phyloP scores from a whole-genome alignment of 805 yeast species.

The Kodamaea lidongshanica region DNA sequence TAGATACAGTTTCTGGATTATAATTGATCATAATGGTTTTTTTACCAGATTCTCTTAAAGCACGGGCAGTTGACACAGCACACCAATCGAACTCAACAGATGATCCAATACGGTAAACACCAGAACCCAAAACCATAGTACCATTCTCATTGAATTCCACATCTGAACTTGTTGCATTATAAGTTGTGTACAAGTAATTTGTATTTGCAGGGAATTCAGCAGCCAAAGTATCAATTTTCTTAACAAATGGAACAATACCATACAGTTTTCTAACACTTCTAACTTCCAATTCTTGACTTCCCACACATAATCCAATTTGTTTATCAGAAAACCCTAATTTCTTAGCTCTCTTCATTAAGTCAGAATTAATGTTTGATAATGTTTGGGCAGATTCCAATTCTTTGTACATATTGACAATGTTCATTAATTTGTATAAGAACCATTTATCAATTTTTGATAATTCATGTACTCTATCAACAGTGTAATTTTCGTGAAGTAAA shows the following conservation, averaged over 20 bases:
- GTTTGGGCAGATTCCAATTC: constrained; percentile 60
- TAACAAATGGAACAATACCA: constrained; percentile 86
- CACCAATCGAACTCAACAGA: constrained; percentile 99
- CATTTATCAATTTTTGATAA: constrained; percentile 90
- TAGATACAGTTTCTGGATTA: constrained; percentile 97
- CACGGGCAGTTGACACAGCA: constrained; percentile 95
- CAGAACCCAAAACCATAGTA: constrained; percentile 94
- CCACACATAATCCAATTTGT: constrained; percentile 79
- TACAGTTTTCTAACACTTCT: constrained; percentile 74
- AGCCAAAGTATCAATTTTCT: constrained; percentile 94
- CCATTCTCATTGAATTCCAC: constrained; percentile 84
- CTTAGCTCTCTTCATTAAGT: constrained; percentile 72
- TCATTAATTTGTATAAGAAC: constrained; percentile 90
- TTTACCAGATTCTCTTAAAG: constrained; percentile 79
- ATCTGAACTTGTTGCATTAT: constrained; percentile 84
- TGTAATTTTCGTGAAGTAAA: constrained; percentile 78
- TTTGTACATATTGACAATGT: constrained; percentile 84
- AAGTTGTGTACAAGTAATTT: constrained; percentile 91
- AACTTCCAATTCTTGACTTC: constrained; percentile 69
- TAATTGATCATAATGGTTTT: constrained; percentile 95
- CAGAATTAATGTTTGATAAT: constrained; percentile 56
- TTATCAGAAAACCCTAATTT: constrained; percentile 92
- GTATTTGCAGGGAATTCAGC: constrained; percentile 99
- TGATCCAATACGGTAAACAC: constrained; percentile 97
- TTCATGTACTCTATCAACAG: constrained; percentile 90